Evolutionary conservation across 2,329 filamentous ascomycete species (phyloP).

Genomic region (Alternaria panax): DNA sequence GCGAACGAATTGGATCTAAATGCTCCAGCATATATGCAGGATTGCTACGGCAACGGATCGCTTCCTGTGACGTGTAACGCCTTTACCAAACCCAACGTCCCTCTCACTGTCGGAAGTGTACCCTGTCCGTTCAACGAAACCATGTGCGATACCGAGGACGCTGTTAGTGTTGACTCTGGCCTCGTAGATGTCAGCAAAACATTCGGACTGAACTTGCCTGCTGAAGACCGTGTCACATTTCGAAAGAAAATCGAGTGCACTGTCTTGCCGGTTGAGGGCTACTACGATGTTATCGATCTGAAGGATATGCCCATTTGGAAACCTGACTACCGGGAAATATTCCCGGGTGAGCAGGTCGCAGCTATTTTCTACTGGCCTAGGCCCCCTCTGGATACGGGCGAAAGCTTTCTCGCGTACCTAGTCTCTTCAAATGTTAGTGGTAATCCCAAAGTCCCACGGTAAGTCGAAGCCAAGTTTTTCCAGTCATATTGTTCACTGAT

Average conservation of each 20-base stretch:
- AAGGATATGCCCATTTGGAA: not conserved
- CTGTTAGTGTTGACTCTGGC: constrained; percentile 12
- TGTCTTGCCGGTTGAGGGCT: not conserved
- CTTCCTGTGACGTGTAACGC: not conserved
- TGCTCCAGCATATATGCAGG: not conserved
- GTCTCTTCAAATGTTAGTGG: not conserved
- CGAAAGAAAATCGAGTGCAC: not conserved
- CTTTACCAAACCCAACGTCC: constrained; percentile 4
- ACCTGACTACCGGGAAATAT: not conserved
- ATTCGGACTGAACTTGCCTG: not conserved
- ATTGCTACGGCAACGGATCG: not conserved
- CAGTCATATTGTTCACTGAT: not conserved
- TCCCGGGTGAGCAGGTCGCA: not conserved
- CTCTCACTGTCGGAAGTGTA: not conserved
- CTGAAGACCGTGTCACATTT: not conserved
- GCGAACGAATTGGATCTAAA: not conserved
- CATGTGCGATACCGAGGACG: constrained; percentile 8
- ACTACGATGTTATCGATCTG: not conserved
- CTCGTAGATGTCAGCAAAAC: constrained; percentile 5
- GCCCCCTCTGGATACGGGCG: not conserved
- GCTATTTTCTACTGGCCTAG: not conserved
- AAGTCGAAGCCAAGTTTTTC: not conserved
- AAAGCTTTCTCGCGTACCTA: not conserved
- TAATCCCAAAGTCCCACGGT: not conserved
- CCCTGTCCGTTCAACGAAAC: constrained; percentile 14